Conservation (phyloP, 306 rosid genomes). For the Dalbergia oliveri region DNA sequence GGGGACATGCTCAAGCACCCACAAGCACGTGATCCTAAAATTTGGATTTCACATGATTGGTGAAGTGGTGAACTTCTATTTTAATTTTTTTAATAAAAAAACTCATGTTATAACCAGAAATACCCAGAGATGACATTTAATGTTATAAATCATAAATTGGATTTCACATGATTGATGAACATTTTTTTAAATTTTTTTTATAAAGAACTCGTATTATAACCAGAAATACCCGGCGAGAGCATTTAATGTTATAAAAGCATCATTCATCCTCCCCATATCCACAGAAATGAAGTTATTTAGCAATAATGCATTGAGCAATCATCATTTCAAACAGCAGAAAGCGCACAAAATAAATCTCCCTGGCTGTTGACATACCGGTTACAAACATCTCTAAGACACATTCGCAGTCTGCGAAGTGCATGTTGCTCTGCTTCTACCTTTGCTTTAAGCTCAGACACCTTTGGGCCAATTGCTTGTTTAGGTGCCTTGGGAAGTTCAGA, state of each 20-base stretch:
- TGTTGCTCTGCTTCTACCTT: slow-evolving; percentile 96
- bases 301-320: background rate
- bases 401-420: slow-evolving; percentile 94
- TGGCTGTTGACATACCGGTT: slow-evolving; percentile 70
- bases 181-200: too few relatives aligned
- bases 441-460: slow-evolving; percentile 89
- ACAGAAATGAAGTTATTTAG: background rate
- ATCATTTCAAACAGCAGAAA: background rate
- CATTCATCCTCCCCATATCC: background rate
- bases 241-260: background rate
- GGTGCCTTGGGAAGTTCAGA: slow-evolving; percentile 98
- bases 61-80: too few relatives aligned
- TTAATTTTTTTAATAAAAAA: too few relatives aligned
- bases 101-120: too few relatives aligned
- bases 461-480: slow-evolving; percentile 80
- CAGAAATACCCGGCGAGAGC: background rate
- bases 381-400: slow-evolving; percentile 99
- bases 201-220: background rate
- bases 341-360: background rate
- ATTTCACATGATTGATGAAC: background rate
- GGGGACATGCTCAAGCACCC: background rate
- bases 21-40: background rate
- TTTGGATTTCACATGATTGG: background rate
- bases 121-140: too few relatives aligned
- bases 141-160: too few relatives aligned